Percentiles rank a stretch among this genome's conserved stretches.
Evolutionary conservation across 352 stramenopile genomes (phyloP).

Genomic region (Phytophthora kernoviae): DNA sequence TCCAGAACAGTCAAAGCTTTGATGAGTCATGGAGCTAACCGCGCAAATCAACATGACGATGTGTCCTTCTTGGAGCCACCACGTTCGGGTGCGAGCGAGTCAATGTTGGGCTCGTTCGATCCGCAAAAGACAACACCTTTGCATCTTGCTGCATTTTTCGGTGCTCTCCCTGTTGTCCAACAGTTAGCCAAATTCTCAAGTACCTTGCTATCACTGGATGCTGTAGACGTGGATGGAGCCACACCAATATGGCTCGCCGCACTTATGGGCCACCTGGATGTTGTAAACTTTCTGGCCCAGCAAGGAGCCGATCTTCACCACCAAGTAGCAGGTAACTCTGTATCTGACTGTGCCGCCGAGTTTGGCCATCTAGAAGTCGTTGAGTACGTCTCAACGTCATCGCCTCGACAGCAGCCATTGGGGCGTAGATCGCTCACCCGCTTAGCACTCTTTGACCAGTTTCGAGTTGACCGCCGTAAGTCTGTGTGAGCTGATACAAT

Average conservation of each 20-base stretch:
- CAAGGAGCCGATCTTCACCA: conserved; percentile 37
- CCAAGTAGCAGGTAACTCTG: conserved; percentile 20
- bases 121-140: conserved; percentile 35
- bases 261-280: conserved; percentile 34
- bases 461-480: neutral
- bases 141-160: conserved; percentile 47
- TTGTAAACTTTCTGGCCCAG: conserved; percentile 40
- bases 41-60: neutral
- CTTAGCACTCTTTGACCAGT: conserved; percentile 13
- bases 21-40: conserved; percentile 24
- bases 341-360: conserved; percentile 32
- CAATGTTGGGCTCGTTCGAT: conserved; percentile 23
- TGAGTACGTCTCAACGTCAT: conserved; percentile 37
- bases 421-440: conserved; percentile 13
- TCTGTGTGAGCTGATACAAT: neutral
- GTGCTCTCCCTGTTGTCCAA: conserved; percentile 24
- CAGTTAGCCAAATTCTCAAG: conserved; percentile 18
- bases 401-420: conserved; percentile 12
- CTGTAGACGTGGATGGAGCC: conserved; percentile 33
- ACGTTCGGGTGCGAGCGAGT: neutral
- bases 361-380: conserved; percentile 42
- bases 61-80: neutral
- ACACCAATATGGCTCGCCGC: conserved; percentile 46
- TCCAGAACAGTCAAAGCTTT: conserved; percentile 33
- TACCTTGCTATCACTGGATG: conserved; percentile 31